Conservation (phyloP, 2,329 filamentous ascomycete species). For the Coniochaeta sp. region DNA sequence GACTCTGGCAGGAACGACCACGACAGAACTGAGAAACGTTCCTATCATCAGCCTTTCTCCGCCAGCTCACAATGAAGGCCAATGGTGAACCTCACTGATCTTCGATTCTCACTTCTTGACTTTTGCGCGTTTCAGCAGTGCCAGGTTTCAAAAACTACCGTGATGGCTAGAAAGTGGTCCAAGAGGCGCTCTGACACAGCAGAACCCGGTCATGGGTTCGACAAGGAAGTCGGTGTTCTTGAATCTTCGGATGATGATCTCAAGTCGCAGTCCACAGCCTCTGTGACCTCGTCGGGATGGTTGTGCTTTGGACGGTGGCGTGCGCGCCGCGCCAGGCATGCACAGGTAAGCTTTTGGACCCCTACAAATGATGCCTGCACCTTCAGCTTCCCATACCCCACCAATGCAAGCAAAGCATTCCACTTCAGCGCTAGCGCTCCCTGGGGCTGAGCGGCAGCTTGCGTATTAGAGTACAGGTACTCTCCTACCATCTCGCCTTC, state of each 20-base stretch:
- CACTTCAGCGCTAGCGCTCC: not conserved
- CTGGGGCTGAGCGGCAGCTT: constrained; percentile 2
- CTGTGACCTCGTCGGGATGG: not conserved
- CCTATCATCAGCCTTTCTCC: not conserved
- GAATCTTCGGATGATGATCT: not conserved
- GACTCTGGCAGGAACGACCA: not conserved
- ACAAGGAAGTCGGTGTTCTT: not conserved
- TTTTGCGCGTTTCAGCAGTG: too few species aligned
- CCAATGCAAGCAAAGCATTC: not conserved
- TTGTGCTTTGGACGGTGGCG: not conserved
- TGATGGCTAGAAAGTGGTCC: not conserved
- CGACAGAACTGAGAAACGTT: not conserved
- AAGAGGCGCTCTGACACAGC: not conserved
- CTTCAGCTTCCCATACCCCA: not conserved
- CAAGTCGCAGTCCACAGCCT: not conserved
- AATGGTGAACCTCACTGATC: too few species aligned
- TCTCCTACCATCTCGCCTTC: not conserved
- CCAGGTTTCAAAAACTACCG: too few species aligned
- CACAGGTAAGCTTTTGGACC: not conserved
- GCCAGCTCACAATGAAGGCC: too few species aligned
- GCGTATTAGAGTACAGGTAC: not conserved
- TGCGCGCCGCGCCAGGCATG: not conserved
- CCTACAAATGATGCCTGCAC: not conserved
- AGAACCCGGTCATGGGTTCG: not conserved
- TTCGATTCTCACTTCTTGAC: not conserved